Percentiles rank a stretch among this genome's conserved stretches.
phyloP scores from a whole-genome alignment of 371 early-diverging fungal genomes.

The Lichtheimia ramosa region DNA sequence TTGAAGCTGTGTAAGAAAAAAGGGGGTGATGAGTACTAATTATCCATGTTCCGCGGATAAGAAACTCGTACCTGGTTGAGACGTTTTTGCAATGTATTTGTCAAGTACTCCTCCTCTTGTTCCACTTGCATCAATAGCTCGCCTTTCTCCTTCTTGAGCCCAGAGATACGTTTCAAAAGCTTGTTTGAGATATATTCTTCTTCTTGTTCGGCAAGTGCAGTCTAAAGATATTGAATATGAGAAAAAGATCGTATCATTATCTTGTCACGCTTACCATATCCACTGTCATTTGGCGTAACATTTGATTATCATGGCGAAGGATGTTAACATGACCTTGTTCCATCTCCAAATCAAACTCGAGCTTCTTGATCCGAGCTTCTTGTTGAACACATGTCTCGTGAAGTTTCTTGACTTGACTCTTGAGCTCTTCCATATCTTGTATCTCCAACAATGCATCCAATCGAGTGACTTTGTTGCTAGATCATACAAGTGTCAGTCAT shows the following conservation, averaged over 20 bases:
- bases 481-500: neutral
- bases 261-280: slow-evolving; percentile 48
- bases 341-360: slow-evolving; percentile 67
- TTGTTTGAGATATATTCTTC: slow-evolving; percentile 73
- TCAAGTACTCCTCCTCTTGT: slow-evolving; percentile 75
- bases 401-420: slow-evolving; percentile 36
- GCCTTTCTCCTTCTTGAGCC: slow-evolving; percentile 71
- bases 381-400: slow-evolving; percentile 43
- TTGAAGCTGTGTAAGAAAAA: slow-evolving; percentile 47
- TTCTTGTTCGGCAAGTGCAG: slow-evolving; percentile 67
- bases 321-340: slow-evolving; percentile 71
- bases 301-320: slow-evolving; percentile 65
- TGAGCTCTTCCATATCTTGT: slow-evolving; percentile 34
- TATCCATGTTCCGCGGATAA: too few relatives aligned
- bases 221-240: slow-evolving; percentile 27
- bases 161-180: slow-evolving; percentile 64
- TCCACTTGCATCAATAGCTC: slow-evolving; percentile 68
- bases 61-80: slow-evolving; percentile 53
- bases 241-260: too few relatives aligned
- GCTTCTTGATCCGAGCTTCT: slow-evolving; percentile 51
- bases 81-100: slow-evolving; percentile 75
- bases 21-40: neutral
- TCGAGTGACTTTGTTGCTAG: slow-evolving; percentile 18
- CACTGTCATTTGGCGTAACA: slow-evolving; percentile 60
- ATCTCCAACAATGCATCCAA: slow-evolving; percentile 29